These are phyloP conservation scores for Solanum hybrid DNA, from an alignment of 305 asterid genomes.

Conservation along the genomic window DNA sequence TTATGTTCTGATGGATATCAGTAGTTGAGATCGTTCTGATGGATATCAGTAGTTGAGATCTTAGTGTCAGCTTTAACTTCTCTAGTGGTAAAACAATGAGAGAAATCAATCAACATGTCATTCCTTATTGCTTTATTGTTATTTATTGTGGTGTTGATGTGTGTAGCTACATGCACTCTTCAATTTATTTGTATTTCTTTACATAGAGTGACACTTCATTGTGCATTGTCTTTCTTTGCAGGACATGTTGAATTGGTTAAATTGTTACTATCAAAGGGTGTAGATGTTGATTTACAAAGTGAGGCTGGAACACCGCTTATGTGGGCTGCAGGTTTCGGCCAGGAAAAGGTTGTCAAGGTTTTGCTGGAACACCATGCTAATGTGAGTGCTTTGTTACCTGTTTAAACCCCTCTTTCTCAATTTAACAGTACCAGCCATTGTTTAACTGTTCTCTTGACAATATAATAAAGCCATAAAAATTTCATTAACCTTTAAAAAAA, in stretches of 20 bases:
- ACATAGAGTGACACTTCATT: not conserved
- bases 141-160: not conserved
- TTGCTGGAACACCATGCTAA: constrained; percentile 74
- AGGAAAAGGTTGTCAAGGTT: constrained; percentile 65
- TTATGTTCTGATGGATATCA: not conserved
- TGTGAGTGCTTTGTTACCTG: constrained; percentile 30
- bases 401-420: not conserved
- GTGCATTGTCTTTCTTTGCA: constrained; percentile 27
- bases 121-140: not conserved
- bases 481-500: not conserved
- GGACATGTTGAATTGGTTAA: constrained; percentile 66
- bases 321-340: constrained; percentile 98
- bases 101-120: not conserved
- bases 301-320: constrained; percentile 87
- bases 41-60: not conserved
- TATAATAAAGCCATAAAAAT: not conserved
- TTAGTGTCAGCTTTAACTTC: not conserved
- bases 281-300: constrained; percentile 70
- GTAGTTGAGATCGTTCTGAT: not conserved
- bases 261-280: constrained; percentile 51
- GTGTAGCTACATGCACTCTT: not conserved
- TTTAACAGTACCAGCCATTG: not conserved
- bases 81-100: not conserved
- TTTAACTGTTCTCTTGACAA: not conserved
- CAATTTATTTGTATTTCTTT: not conserved